Evolutionary conservation across 1,284 basidiomycete genomes (phyloP).

Genomic region (Microbotryum scabiosae): DNA sequence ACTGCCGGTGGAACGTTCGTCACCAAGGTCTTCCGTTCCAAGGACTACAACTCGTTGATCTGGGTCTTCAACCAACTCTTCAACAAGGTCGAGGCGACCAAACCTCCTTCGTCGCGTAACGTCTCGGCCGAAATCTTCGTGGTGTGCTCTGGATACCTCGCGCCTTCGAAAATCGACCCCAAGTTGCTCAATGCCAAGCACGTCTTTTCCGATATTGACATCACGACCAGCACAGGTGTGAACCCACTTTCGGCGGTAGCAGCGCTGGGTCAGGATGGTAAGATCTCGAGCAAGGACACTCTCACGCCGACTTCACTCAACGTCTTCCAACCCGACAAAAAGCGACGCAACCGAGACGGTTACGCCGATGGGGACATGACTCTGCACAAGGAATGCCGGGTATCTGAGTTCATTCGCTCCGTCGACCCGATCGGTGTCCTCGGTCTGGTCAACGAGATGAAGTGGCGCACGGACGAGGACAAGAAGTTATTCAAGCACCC

Average conservation of each 20-base stretch:
- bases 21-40: conserved; percentile 97
- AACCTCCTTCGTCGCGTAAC: conserved; percentile 95
- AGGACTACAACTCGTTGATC: conserved; percentile 96
- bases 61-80: conserved; percentile 99
- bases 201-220: conserved; percentile 84
- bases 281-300: conserved; percentile 35
- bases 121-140: conserved; percentile 99
- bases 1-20: conserved; percentile 90
- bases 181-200: conserved; percentile 97
- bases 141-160: conserved; percentile 90
- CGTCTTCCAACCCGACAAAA: conserved; percentile 97
- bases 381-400: conserved; percentile 68
- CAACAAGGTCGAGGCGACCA: conserved; percentile 93
- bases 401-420: conserved; percentile 56
- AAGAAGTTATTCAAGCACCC: conserved; percentile 68
- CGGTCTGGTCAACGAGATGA: conserved; percentile 74
- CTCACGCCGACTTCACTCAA: conserved; percentile 55
- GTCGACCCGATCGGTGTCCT: conserved; percentile 72
- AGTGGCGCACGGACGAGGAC: conserved; percentile 71
- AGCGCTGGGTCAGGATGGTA: conserved; percentile 8
- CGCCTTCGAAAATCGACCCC: conserved; percentile 91
- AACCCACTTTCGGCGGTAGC: conserved; percentile 16
- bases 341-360: conserved; percentile 82
- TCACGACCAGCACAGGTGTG: conserved; percentile 31
- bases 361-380: conserved; percentile 94